Base-by-base conservation (phyloP, 2,329 filamentous ascomycete genomes). In the Coccinonectria pachysandricola region DNA sequence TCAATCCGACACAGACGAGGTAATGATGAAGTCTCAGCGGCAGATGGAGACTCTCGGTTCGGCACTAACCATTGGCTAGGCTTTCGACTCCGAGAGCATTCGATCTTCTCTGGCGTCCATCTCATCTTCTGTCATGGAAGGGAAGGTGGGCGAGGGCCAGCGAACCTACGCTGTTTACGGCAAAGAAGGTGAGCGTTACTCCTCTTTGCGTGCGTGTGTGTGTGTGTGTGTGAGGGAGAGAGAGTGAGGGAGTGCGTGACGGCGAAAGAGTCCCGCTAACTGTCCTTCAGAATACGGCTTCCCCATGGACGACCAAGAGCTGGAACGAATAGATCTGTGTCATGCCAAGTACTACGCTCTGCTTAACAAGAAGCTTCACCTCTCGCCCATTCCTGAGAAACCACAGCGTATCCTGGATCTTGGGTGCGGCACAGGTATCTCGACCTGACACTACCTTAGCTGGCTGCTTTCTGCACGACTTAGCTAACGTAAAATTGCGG, bases 311-410 rank as follows among this genome's bases (percentile, higher is more conserved):
- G 53, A 58, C 22, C 35, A 36, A 6, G 57, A 60, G 30, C 42
- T 59, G 12, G 55, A 59, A 26, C 47, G 57, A 8, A 56, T 60
- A n/a, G 54, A 60, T 30, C 46, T 60, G 42, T 49, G 47, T 8
- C 57, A 60, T 32, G 42, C 44, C 7, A 54, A 56, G 29, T 56
- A 55, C 34, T 46, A 37, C 13, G 46, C 45, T 3, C 18, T 49
- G 3, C 40, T 50, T 15, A 41, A 38, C 8, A 52, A 46, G 24
- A 41, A 36, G 1, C 36, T 35, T 1, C 47, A 43, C 26, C 18
- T 46, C 23, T 26, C 46, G 1, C 46, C 45, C 3, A 21, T 49
- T 7, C n/a, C n/a, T n/a, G 15, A 30, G 2, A 21, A 36, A 3
- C 49, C 48, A 3, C 43, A 49, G 21, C 43, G 19, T 14, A 45